A percentile compares a stretch with the other conserved stretches of the same genome.
These are phyloP conservation scores for Rhizoclosmatium globosum DNA, from an alignment of 192 early-diverging fungal genomes.

Conservation along the genomic window DNA sequence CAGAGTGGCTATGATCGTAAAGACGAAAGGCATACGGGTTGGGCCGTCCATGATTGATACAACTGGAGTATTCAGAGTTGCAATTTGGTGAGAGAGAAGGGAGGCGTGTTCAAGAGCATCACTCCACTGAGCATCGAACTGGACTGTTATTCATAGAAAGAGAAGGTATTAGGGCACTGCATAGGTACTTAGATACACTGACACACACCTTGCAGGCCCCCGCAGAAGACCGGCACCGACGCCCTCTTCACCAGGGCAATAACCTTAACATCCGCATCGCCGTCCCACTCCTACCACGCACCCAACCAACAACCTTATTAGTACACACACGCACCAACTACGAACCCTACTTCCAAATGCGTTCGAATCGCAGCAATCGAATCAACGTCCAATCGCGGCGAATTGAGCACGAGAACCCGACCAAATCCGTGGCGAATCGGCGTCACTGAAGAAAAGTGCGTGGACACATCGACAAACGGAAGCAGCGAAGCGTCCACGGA, in stretches of 20 bases:
- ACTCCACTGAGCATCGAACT: background rate
- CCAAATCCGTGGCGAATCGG: background rate
- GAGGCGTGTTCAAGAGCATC: conserved; percentile 1
- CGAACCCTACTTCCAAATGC: background rate
- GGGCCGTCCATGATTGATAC: conserved; percentile 24
- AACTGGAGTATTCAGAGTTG: conserved; percentile 26
- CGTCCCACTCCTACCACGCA: background rate
- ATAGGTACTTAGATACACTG: too few relatives aligned
- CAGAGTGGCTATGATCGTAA: too few relatives aligned
- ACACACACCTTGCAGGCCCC: conserved; percentile 5
- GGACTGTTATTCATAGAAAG: too few relatives aligned
- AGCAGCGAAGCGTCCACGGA: too few relatives aligned
- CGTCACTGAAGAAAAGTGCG: conserved; percentile 7
- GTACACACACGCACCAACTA: background rate
- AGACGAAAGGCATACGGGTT: conserved; percentile 5
- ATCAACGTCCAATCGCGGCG: background rate
- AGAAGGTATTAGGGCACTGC: too few relatives aligned
- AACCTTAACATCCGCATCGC: background rate
- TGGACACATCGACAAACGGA: background rate
- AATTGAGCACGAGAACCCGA: conserved; percentile 11
- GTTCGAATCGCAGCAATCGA: background rate
- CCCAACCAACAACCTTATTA: background rate
- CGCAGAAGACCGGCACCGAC: conserved; percentile 14
- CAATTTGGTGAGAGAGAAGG: conserved; percentile 19
- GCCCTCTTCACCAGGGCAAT: conserved; percentile 2